phyloP scores from a whole-genome alignment of 148 eudicot genomes.

The Persicaria tinctoria region DNA sequence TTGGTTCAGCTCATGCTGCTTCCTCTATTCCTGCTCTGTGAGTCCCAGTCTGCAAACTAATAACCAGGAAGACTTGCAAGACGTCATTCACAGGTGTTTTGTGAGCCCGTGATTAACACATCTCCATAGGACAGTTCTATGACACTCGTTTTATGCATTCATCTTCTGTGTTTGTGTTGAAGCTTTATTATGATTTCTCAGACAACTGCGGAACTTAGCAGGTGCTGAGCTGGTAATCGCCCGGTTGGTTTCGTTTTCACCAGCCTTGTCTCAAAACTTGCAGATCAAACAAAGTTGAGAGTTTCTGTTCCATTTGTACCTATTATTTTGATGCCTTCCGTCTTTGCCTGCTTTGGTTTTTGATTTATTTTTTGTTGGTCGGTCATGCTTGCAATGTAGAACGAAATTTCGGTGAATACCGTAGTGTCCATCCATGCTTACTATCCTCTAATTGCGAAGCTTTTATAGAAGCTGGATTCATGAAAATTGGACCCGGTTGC shows the following conservation, averaged over 20 bases:
- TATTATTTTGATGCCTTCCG: neutral
- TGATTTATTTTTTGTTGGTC: no score
- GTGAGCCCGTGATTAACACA: no score
- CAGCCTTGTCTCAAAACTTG: neutral
- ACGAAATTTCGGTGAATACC: no score
- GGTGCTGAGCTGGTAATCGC: neutral
- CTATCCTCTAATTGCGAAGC: no score
- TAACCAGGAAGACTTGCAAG: no score
- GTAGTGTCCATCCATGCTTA: no score
- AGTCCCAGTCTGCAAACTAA: neutral
- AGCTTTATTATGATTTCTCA: neutral
- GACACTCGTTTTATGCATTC: no score
- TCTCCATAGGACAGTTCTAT: no score
- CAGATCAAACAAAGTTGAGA: neutral
- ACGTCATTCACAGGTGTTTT: no score
- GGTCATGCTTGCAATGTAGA: no score
- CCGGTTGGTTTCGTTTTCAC: neutral
- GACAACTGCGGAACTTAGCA: neutral
- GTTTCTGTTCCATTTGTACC: neutral
- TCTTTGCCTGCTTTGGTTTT: neutral
- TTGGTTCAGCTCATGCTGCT: constrained; percentile 34
- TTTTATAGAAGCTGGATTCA: no score
- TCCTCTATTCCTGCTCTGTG: constrained; percentile 14
- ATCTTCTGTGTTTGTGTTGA: neutral
- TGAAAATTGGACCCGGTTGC: no score